Conservation (phyloP, 768 basidiomycete genomes). For the Pholiota microspora region DNA sequence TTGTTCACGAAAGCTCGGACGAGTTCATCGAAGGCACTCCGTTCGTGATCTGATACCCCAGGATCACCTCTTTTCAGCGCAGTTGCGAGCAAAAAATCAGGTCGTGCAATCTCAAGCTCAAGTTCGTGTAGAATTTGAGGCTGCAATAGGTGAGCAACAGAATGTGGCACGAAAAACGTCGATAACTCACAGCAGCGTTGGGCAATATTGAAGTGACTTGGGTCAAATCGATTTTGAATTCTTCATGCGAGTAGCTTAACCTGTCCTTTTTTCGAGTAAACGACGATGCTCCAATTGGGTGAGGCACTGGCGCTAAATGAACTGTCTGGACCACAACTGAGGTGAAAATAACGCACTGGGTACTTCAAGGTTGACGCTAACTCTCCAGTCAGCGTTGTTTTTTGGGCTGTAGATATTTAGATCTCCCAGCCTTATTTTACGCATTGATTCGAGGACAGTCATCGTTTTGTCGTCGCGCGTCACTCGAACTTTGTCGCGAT, state of each 20-base stretch:
- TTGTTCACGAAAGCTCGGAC: conserved; percentile 93
- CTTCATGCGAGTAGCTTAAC: conserved; percentile 90
- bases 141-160: conserved; percentile 27
- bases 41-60: conserved; percentile 58
- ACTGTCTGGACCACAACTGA: not conserved
- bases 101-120: conserved; percentile 82
- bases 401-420: conserved; percentile 87
- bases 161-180: not conserved
- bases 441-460: conserved; percentile 61
- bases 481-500: conserved; percentile 71
- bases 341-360: conserved; percentile 56
- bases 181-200: conserved; percentile 45
- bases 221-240: conserved; percentile 91
- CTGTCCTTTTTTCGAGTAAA: conserved; percentile 82
- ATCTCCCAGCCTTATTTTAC: conserved; percentile 83
- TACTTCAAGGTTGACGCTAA: conserved; percentile 91
- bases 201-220: conserved; percentile 70
- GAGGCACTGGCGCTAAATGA: conserved; percentile 62
- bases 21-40: conserved; percentile 83
- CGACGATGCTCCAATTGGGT: conserved; percentile 61
- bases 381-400: conserved; percentile 82
- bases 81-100: conserved; percentile 67
- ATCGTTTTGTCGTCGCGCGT: conserved; percentile 78
- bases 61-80: conserved; percentile 68
- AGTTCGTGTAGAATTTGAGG: conserved; percentile 77